Evolutionary conservation across 2,329 filamentous ascomycete species (phyloP).

Genomic region (Colletotrichum coccodes): DNA sequence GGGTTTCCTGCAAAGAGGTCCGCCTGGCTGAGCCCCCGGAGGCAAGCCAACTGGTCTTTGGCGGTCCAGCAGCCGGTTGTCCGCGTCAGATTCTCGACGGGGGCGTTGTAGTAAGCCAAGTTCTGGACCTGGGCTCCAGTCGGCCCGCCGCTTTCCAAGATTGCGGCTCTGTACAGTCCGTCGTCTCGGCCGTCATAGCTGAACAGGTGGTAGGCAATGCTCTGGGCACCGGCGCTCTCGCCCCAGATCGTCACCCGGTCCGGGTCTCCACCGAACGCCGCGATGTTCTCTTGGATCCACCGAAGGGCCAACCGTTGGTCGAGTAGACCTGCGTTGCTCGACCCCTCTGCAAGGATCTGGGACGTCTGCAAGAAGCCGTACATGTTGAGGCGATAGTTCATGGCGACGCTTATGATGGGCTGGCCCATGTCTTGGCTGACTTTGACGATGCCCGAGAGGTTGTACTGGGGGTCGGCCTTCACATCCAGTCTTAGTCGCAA

Average conservation of each 20-base stretch:
- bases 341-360: constrained; percentile 52
- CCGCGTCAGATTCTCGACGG: constrained; percentile 47
- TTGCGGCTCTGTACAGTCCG: constrained; percentile 62
- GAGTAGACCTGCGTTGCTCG: constrained; percentile 59
- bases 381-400: constrained; percentile 64
- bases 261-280: constrained; percentile 59
- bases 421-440: constrained; percentile 61
- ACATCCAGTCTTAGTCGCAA: not conserved
- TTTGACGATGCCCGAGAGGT: constrained; percentile 69
- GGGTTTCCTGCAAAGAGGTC: constrained; percentile 47
- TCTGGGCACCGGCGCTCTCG: constrained; percentile 53
- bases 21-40: constrained; percentile 44
- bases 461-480: constrained; percentile 66
- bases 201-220: constrained; percentile 58
- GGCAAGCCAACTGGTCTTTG: constrained; percentile 47
- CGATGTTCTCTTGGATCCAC: constrained; percentile 66
- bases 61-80: constrained; percentile 47
- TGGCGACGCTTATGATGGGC: constrained; percentile 62
- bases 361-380: constrained; percentile 64
- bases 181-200: constrained; percentile 67
- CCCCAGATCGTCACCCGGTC: constrained; percentile 60
- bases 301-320: constrained; percentile 60
- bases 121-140: constrained; percentile 43
- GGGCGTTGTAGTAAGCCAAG: constrained; percentile 45
- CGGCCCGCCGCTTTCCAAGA: constrained; percentile 60